phyloP scores from a whole-genome alignment of 2,329 filamentous ascomycete genomes.

The Colletotrichum spinosum region DNA sequence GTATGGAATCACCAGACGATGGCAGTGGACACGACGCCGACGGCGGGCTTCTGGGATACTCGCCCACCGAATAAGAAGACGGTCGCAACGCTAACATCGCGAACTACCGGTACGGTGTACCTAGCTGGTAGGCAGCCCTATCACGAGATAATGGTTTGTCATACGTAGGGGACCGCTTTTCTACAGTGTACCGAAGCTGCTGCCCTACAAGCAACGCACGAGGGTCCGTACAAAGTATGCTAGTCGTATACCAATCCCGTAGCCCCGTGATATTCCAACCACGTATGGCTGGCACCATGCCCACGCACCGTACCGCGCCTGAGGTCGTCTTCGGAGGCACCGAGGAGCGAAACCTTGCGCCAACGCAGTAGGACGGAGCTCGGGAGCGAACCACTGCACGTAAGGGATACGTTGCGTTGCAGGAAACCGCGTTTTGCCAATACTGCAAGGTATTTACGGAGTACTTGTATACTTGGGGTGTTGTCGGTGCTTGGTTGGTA shows the following conservation, averaged over 20 bases:
- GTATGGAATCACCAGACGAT: no score
- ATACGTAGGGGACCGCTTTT: conserved; percentile 2
- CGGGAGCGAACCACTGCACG: conserved; percentile 10
- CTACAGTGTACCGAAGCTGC: neutral
- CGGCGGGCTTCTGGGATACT: neutral
- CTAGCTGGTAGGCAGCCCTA: conserved; percentile 10
- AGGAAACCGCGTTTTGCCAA: no score
- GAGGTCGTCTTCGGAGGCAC: conserved; percentile 25
- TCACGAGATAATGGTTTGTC: conserved; percentile 23
- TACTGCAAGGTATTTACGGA: no score
- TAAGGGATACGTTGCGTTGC: no score
- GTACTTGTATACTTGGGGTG: no score
- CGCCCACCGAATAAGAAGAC: neutral
- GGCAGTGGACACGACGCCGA: no score
- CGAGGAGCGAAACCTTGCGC: conserved; percentile 33
- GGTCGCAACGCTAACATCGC: no score
- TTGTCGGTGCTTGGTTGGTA: no score
- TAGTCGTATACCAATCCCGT: neutral
- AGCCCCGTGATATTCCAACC: neutral
- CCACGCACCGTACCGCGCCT: neutral
- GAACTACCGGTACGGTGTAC: neutral
- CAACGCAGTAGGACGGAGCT: conserved; percentile 20
- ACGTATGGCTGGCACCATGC: neutral
- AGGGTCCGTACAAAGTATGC: neutral
- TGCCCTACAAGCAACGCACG: neutral